phyloP scores from a whole-genome alignment of 1,284 basidiomycete species.

The Sporisorium reilianum region DNA sequence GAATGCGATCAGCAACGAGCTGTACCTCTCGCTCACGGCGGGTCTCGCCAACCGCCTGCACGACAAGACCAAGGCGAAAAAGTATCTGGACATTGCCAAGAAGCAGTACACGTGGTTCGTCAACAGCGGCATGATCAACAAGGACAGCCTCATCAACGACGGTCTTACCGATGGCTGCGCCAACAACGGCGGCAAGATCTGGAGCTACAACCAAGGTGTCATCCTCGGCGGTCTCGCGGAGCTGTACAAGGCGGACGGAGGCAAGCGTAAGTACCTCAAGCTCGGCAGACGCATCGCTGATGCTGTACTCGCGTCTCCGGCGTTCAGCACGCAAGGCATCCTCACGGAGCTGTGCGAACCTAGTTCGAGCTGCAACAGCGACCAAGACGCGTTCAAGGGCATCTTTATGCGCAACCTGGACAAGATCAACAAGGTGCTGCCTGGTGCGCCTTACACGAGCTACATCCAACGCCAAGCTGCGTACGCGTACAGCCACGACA shows the following conservation, averaged over 20 bases:
- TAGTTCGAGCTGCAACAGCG: conserved; percentile 11
- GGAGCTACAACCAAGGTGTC: conserved; percentile 16
- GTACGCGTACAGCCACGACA: conserved; percentile 2
- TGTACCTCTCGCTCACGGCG: conserved; percentile 25
- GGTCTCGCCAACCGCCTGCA: conserved; percentile 13
- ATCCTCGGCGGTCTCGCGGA: conserved; percentile 11
- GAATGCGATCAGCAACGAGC: conserved; percentile 27
- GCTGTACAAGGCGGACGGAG: conserved; percentile 14
- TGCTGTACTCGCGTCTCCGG: conserved; percentile 4
- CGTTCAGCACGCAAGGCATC: conserved; percentile 3
- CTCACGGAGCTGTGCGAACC: conserved; percentile 16
- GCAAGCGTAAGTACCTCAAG: background rate
- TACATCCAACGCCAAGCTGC: conserved; percentile 13
- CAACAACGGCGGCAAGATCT: conserved; percentile 16
- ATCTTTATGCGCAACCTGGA: conserved; percentile 18
- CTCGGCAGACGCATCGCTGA: conserved; percentile 9
- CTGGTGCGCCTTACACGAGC: background rate
- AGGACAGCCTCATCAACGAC: conserved; percentile 19
- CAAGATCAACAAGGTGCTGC: conserved; percentile 12
- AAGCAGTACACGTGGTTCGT: conserved; percentile 19
- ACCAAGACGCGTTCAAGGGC: conserved; percentile 29
- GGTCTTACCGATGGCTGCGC: conserved; percentile 19
- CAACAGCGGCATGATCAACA: conserved; percentile 25
- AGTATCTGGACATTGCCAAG: conserved; percentile 13
- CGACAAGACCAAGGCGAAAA: conserved; percentile 8